phyloP scores from a whole-genome alignment of 345 rosid species.

The Heritiera fomes region DNA sequence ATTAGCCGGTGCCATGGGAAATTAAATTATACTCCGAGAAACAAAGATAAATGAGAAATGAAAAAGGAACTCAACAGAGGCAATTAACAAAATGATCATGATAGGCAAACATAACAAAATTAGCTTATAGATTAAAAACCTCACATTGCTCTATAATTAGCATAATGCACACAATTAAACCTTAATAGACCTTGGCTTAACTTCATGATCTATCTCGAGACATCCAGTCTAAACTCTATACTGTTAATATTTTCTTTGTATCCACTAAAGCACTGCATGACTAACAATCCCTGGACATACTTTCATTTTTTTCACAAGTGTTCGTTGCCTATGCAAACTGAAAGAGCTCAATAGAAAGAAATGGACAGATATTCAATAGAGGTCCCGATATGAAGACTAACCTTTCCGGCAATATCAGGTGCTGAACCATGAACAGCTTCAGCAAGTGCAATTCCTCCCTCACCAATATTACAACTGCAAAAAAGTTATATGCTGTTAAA shows the following conservation, averaged over 20 bases:
- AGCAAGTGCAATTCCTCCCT: conserved; percentile 97
- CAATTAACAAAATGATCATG: conserved; percentile 6
- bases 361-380: background rate
- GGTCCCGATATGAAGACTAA: conserved; percentile 35
- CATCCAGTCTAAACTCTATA: background rate
- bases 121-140: too few relatives aligned
- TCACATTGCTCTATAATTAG: background rate
- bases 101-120: background rate
- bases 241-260: background rate
- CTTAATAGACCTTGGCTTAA: background rate
- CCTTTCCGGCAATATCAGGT: conserved; percentile 99
- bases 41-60: background rate
- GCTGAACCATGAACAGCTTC: conserved; percentile 99
- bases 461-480: conserved; percentile 91
- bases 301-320: background rate
- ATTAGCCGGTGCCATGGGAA: conserved; percentile 7
- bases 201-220: background rate
- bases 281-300: background rate
- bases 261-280: background rate
- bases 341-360: background rate
- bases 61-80: background rate
- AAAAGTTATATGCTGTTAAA: conserved; percentile 23
- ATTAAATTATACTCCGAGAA: background rate
- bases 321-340: background rate
- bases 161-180: background rate